Evolutionary conservation across 345 rosid species (phyloP), one percentile per base, ranked within the genome.

Genomic region (Gossypium australe): DNA sequence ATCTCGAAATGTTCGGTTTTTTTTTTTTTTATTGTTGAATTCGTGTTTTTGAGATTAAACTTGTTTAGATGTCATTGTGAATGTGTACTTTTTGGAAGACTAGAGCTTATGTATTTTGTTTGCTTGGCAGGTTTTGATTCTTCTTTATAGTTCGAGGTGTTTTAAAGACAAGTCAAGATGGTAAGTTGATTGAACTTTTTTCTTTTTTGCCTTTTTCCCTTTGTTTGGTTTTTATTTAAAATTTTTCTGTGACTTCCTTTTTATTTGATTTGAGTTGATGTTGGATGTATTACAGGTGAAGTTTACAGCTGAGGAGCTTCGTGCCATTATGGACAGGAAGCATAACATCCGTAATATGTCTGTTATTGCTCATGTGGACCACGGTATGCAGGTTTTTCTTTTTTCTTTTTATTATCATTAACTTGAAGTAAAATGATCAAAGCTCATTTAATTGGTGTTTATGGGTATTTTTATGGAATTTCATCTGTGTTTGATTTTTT

Each of bases 351-450:
- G 94, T 51, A 90, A 90, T 55, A 88, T 88, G 92, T 88, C 94
- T 22, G 94, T 90, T 53, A 90, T 90, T 75, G 94, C 94, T 0
- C 92, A 88, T 74, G 92, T 90, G 2, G 94, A 90, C 72, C 94
- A 86, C 20, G 82, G 87, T 86, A 59, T 77, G 76, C 11, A n/a
- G 22, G 11, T 22, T 9, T 34, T 22, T 20, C 13, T 29, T 0
- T 2, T 25, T 69, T 38, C 3, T 67, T 1, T 22, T 58, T 38
- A 24, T 18, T 13, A 75, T 77, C 72, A 68, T 47, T 4, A 3
- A 70, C 75, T 63, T n/a, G 4, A 80, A 78, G 56, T 77, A 29
- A 14, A 75, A 65, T 7, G 1, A 7, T 11, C 4, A 52, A 4
- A 20, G 10, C 13, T 44, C 45, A 17, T 66, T 38, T 44, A 17